Percentiles rank a stretch among this genome's conserved stretches.
phyloP scores from a whole-genome alignment of 2,329 filamentous ascomycete species.

The Exophiala sp. region DNA sequence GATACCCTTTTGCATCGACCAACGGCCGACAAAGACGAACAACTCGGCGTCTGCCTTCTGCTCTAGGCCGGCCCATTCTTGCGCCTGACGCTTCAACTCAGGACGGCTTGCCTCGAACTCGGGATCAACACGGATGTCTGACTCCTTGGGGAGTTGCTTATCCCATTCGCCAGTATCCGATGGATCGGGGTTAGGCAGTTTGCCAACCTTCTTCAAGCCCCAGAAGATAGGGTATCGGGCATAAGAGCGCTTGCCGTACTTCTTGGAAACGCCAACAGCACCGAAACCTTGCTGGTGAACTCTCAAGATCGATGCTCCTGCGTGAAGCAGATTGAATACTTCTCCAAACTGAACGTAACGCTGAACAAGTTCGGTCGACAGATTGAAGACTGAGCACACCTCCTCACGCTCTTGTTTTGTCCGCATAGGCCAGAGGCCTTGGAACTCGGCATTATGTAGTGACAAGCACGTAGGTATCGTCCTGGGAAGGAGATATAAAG shows the following conservation, averaged over 20 bases:
- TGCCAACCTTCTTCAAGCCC: constrained; percentile 61
- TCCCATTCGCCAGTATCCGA: constrained; percentile 62
- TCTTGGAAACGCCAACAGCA: constrained; percentile 65
- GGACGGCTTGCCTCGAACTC: constrained; percentile 53
- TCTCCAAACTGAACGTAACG: constrained; percentile 66
- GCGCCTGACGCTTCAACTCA: constrained; percentile 58
- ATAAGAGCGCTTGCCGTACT: constrained; percentile 65
- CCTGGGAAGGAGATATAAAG: constrained; percentile 61
- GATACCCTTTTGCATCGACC: constrained; percentile 67
- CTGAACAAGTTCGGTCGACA: constrained; percentile 54
- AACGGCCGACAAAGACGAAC: constrained; percentile 66
- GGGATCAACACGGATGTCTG: constrained; percentile 51
- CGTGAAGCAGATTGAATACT: constrained; percentile 66
- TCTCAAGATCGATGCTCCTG: constrained; percentile 63
- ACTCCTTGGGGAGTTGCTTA: constrained; percentile 49
- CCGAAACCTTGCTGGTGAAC: constrained; percentile 66
- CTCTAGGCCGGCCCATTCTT: constrained; percentile 64
- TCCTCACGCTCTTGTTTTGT: constrained; percentile 59
- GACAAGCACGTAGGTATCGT: constrained; percentile 62
- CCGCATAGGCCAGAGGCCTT: constrained; percentile 66
- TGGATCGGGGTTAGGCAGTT: constrained; percentile 64
- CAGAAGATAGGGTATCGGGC: constrained; percentile 68
- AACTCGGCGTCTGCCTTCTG: constrained; percentile 61
- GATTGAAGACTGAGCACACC: constrained; percentile 63
- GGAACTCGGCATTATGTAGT: constrained; percentile 67